Base-by-base conservation (phyloP, 1,284 basidiomycete genomes). In the Irpex sp. region DNA sequence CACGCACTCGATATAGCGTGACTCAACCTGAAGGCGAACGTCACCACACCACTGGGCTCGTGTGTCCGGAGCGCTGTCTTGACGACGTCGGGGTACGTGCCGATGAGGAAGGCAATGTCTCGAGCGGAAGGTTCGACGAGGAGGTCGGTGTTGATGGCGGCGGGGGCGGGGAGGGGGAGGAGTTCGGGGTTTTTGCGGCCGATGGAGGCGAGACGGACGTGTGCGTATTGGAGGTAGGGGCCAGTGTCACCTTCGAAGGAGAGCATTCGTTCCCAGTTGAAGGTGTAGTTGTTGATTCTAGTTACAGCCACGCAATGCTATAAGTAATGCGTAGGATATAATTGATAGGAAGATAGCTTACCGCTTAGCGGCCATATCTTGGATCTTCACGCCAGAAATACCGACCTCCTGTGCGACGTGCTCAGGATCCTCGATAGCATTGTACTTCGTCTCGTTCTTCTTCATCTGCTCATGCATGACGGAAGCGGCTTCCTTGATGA, bases 391-490 rank as follows among this genome's bases (percentile, higher is more conserved):
- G 5, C 95, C 96, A 0, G 95, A 94, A 72, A 97, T 94, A 35
- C 97, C 97, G 62, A 98, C 89, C 74, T 98, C 93, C 69, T 86
- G 84, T 65, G 89, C 88, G 51, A 91, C 92, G 54, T 76, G 78
- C 73, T 94, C 90, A 0, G 96, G 96, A 77, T 99, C 88, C 72
- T 95, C 93, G 61, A 99, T 85, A 54, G 90, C 88, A 1, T 82
- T 86, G 72, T 97, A 98, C 79, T 99, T 99, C 63, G 88, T 94
- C 77, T 94, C 91, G 74, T 98, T 98, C 76, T 90, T 90, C 76
- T 82, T 84, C 97, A 99, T 99, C 75, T 97, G 94, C 67, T 96
- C 94, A 78, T 95, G 94, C 97, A 99, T 99, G 63, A 92, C 90
- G 60, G 87, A 84, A 21, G 89, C 86, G 0, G 97, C 95, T 74